Conservation (phyloP, 805 yeast genomes). For the Yarrowia yakushimensis region DNA sequence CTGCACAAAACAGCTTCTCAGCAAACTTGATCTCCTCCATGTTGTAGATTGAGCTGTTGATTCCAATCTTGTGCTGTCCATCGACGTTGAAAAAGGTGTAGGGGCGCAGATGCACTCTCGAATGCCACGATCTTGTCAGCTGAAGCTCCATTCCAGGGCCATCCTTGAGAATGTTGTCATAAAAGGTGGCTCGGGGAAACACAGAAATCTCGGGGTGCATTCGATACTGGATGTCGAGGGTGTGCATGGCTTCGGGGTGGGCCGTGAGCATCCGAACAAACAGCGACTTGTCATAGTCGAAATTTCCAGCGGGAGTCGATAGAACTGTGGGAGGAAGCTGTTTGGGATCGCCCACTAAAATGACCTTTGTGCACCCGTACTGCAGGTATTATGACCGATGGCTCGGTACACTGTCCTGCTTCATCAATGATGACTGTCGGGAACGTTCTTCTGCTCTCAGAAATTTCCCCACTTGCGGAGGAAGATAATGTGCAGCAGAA, state of each 20-base stretch:
- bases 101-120: not conserved
- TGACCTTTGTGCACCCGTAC: not conserved
- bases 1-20: not conserved
- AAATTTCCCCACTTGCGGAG: not conserved
- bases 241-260: not conserved
- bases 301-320: not conserved
- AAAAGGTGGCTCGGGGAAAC: not conserved
- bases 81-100: not conserved
- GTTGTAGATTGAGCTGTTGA: not conserved
- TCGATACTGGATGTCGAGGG: not conserved
- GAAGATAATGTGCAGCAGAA: not conserved
- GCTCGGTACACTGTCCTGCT: not conserved
- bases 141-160: not conserved
- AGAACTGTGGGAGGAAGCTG: not conserved
- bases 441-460: not conserved
- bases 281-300: not conserved
- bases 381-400: not conserved
- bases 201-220: not conserved
- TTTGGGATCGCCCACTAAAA: not conserved
- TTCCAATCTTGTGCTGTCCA: not conserved
- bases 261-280: not conserved
- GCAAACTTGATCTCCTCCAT: not conserved
- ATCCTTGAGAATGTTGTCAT: not conserved
- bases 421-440: not conserved
- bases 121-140: not conserved